phyloP scores from a whole-genome alignment of 352 stramenopile genomes.

The Phytophthora hibernalis region DNA sequence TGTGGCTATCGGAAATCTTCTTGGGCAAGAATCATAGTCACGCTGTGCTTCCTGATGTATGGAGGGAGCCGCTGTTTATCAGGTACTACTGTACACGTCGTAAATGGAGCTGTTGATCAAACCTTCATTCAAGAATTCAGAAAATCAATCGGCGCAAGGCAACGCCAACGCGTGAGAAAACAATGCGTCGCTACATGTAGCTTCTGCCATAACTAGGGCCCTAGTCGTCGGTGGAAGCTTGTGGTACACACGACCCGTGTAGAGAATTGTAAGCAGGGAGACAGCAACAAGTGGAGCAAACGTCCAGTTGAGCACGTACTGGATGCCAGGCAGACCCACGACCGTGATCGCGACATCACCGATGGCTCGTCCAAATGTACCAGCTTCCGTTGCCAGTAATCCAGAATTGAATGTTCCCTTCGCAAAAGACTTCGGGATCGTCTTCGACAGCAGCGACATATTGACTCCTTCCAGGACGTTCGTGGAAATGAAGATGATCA shows the following conservation, averaged over 20 bases:
- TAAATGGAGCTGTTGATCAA: slow-evolving; percentile 3
- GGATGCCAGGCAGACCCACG: slow-evolving; percentile 78
- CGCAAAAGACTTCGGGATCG: slow-evolving; percentile 93
- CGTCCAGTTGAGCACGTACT: slow-evolving; percentile 88
- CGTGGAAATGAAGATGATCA: slow-evolving; percentile 93
- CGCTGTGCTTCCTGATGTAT: slow-evolving; percentile 77
- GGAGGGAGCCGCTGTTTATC: no score
- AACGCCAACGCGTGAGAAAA: slow-evolving; percentile 16
- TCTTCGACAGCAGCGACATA: slow-evolving; percentile 94
- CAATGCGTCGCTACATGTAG: slow-evolving; percentile 5
- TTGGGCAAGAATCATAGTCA: no score
- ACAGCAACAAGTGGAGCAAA: slow-evolving; percentile 74
- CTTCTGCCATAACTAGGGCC: slow-evolving; percentile 4
- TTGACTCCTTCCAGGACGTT: slow-evolving; percentile 95
- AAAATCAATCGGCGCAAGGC: slow-evolving; percentile 11
- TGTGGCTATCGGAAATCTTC: slow-evolving; percentile 68
- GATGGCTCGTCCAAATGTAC: slow-evolving; percentile 89
- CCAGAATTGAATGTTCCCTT: slow-evolving; percentile 95
- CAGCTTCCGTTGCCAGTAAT: slow-evolving; percentile 93
- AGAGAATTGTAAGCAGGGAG: slow-evolving; percentile 65
- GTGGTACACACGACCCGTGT: slow-evolving; percentile 75
- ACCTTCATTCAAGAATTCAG: slow-evolving; percentile 28
- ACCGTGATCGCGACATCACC: slow-evolving; percentile 89
- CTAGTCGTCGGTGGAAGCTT: slow-evolving; percentile 71
- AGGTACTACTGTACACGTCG: no score